A percentile compares a stretch with the other conserved stretches of the same genome.
Evolutionary conservation across 2,329 filamentous ascomycete species (phyloP).

Genomic region (Grosmannia clavigera): DNA sequence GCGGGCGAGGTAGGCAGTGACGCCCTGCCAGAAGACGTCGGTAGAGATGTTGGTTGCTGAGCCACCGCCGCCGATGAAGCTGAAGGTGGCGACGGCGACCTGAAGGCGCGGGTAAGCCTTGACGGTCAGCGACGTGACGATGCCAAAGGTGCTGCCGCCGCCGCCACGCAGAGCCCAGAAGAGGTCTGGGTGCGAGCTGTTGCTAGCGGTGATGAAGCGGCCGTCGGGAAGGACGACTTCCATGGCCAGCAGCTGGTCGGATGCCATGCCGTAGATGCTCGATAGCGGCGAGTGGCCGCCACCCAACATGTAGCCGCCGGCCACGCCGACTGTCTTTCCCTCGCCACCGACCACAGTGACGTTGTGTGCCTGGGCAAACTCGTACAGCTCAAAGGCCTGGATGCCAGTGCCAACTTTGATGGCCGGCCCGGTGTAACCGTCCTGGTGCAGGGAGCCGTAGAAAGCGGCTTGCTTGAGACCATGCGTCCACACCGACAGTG

Average conservation of each 20-base stretch:
- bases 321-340: slow-evolving; percentile 34
- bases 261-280: slow-evolving; percentile 34
- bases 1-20: slow-evolving; percentile 17
- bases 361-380: slow-evolving; percentile 30
- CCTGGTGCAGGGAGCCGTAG: slow-evolving; percentile 27
- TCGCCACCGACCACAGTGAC: slow-evolving; percentile 37
- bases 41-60: slow-evolving; percentile 28
- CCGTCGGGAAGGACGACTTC: slow-evolving; percentile 36
- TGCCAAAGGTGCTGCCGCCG: slow-evolving; percentile 26
- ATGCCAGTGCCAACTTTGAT: slow-evolving; percentile 37
- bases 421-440: slow-evolving; percentile 14
- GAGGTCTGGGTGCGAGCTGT: slow-evolving; percentile 28
- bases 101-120: slow-evolving; percentile 9
- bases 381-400: slow-evolving; percentile 38
- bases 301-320: slow-evolving; percentile 33
- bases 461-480: slow-evolving; percentile 24
- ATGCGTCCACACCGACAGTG: slow-evolving; percentile 24
- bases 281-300: slow-evolving; percentile 43
- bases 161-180: slow-evolving; percentile 38
- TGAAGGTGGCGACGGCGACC: slow-evolving; percentile 16
- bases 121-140: slow-evolving; percentile 20
- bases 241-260: slow-evolving; percentile 34
- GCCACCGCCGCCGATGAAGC: slow-evolving; percentile 6
- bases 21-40: slow-evolving; percentile 23
- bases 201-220: slow-evolving; percentile 26